Base-by-base conservation (phyloP, 2,329 filamentous ascomycete species). In the Stagonosporopsis cucurbitacearum region DNA sequence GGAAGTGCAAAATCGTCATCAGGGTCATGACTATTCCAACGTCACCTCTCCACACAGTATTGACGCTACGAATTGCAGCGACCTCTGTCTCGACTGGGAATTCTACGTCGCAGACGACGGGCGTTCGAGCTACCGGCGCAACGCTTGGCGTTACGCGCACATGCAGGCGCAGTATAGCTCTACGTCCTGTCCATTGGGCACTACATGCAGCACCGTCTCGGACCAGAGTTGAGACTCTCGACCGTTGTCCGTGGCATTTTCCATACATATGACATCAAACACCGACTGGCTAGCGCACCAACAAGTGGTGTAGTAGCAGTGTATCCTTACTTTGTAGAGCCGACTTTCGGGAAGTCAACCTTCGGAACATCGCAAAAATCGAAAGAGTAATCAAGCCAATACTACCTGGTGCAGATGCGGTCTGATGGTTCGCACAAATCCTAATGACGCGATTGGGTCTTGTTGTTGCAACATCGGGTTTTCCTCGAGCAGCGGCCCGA, bases 381-480 rank as follows among this genome's bases (percentile, higher is more conserved):
- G 22, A 4, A 11, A 20, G 26, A 33, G 33, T 25, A 15, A 40
- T 11, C 30, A 20, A 15, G 26, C 9, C n/a, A 8, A 26, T 17
- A 33, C 11, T n/a, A 23, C 19, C 46, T 33, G 39, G 15, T 28
- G 32, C 6, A 26, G n/a, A 41, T 37, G 26, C 43, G 25, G 11
- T 39, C 32, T 26, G 49, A 15, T 50, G 48, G 40, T 47, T 50
- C 53, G 39, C 33, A n/a, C 33, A 25, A 19, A 40, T 25, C 12
- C 12, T 13, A 41, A 60, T 60, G 50, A 53, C 58, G 58, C 48
- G 47, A 60, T 60, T 49, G 26, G 46, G 35, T 51, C 39, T 35
- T 51, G 33, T 33, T 39, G 43, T 60, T 58, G 58, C 54, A 58
- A 60, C 58, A 60, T 58, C 54, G 51, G 51, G 51, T 51, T 50